Evolutionary conservation across 2,329 filamentous ascomycete genomes (phyloP), one percentile per base, ranked within the genome.

Genomic region (Fusarium sterilihyphosum): DNA sequence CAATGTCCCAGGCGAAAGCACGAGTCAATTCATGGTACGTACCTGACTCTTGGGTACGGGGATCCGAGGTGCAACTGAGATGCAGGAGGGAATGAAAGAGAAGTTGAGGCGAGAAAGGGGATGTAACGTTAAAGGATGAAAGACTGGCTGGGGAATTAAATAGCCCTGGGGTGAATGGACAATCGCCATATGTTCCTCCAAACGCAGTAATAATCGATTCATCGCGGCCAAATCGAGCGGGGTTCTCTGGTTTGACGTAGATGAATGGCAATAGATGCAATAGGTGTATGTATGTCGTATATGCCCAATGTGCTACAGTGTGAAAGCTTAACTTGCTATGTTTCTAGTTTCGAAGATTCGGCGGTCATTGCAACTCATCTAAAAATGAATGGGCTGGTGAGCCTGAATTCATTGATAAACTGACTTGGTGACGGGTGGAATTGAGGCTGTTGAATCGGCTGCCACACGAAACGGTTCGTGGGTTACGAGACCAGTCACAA

Each of bases 401-500:
- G 33, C 31, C 37, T 71, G 24, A 18, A 41, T 56, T 40, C 37
- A 47, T 75, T 57, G 50, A 65, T 44, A 60, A 68, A 67, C 64
- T 53, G 46, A 38, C 43, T n/a, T 33, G 24, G 35, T 49, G 43
- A 31, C 31, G 43, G 57, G 53, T 73, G 70, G 66, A 75, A 75
- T 75, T 73, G 70, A 73, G 73, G 73, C 73, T 75, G 60, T 38
- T 53, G 56, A 60, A 65, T 75, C 66, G 70, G 59, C 73, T 63
- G 47, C 68, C 72, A 73, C 72, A 74, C 66, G 68, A 78, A 75
- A 75, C 70, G 53, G 65, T 68, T 71, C 65, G 63, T 64, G 47
- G 60, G 41, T 69, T 56, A 40, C 44, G 58, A 76, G 66, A 65
- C 73, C 60, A 61, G 61, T 60, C 50, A 61, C 56, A 44, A 64